Evolutionary conservation across 768 basidiomycete genomes (phyloP), one percentile per base, ranked within the genome.

Genomic region (Mycena leptocephala): DNA sequence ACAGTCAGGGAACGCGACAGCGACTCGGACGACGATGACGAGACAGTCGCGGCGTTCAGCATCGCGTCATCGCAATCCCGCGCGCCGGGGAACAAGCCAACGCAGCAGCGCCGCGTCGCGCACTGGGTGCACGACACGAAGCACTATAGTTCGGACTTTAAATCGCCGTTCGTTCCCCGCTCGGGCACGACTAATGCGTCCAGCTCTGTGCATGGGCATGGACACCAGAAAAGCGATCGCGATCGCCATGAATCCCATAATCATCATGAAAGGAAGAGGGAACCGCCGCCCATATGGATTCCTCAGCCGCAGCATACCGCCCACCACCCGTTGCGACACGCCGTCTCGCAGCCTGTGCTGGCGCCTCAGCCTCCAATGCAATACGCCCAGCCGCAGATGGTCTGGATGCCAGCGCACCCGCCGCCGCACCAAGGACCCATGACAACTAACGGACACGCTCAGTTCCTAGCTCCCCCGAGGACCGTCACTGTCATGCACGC

Each of bases 61-160:
- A 68, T 68, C 51, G 66, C 66, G 55, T 68, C 66, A 6, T 68
- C 66, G 55, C 32, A 56, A 9, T 68, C 66, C 9, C 66, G 48
- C 46, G 66, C 51, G 5, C 66, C 66, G 33, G 66, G 66, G 5
- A 68, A 68, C 24, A 56, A 55, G 18, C 51, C 53, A 18, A 53
- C 37, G 48, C 66, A 68, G 51, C 66, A 68, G n/a, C 66, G 66
- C n/a, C 66, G 66, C 7, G 66, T 68, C 0, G 20, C 3, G n/a
- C 20, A 11, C 48, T 68, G 66, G 66, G 48, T 68, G 51, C 2
- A 55, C 32, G 37, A 53, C 16, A 68, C 66, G 8, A 68, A 24
- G 10, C 66, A 68, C n/a, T 33, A 68, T 13, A 20, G 14, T 4
- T 37, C 66, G 0, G 13, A 55, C 26, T 55, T 55, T n/a, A 68